A percentile compares a stretch with the other conserved stretches of the same genome.
These are phyloP conservation scores for Alternaria sp. DNA, from an alignment of 2,329 filamentous ascomycete species.

Conservation along the genomic window DNA sequence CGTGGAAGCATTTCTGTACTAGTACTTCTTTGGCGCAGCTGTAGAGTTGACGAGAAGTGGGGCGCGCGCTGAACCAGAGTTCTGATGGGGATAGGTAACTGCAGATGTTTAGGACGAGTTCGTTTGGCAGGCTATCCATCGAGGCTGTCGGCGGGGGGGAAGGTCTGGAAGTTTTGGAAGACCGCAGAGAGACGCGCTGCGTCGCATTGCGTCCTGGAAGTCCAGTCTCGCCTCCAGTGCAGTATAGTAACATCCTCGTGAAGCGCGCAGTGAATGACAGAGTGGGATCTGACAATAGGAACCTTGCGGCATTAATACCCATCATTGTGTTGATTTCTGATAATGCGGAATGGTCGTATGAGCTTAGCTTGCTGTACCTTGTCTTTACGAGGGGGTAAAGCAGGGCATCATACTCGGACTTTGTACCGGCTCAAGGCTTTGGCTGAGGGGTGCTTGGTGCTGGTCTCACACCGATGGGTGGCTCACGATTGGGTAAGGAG, in stretches of 20 bases:
- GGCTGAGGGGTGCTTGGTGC: background rate
- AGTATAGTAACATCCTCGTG: background rate
- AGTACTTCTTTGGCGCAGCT: conserved; percentile 7
- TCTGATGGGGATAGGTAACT: background rate
- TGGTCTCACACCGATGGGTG: background rate
- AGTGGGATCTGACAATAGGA: background rate
- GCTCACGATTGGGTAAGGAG: background rate
- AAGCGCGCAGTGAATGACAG: background rate
- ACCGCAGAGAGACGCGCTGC: background rate
- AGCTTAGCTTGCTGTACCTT: background rate
- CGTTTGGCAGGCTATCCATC: conserved; percentile 4
- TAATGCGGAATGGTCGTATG: background rate
- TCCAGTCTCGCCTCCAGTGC: background rate
- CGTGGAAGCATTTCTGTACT: conserved; percentile 4
- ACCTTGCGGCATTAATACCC: background rate
- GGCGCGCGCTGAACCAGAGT: conserved; percentile 5
- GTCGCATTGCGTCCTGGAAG: background rate
- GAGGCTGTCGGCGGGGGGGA: background rate
- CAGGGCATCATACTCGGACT: background rate
- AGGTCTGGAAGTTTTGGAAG: background rate
- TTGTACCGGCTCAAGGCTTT: background rate
- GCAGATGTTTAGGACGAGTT: conserved; percentile 9
- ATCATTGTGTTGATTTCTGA: background rate
- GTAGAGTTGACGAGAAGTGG: conserved; percentile 3
- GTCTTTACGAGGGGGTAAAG: background rate